Evolutionary conservation across 129 eudicot species (phyloP), one percentile per base, ranked within the genome.

Genomic region (Arctium lappa): DNA sequence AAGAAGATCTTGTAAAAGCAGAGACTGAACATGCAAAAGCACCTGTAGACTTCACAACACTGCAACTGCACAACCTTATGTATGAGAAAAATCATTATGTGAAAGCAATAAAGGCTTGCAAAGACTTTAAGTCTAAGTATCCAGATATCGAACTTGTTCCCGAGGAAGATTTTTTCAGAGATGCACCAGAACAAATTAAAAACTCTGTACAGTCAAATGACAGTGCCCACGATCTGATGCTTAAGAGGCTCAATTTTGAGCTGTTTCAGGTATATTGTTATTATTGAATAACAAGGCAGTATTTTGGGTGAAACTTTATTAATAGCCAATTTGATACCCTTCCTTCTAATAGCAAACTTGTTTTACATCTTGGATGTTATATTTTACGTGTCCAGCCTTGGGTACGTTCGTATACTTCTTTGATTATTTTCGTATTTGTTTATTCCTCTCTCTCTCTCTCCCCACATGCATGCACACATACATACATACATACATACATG

Each of bases 31-130:
- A 90, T 44, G 98, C 99, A 42, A 96, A 96, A 89, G 97, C 95
- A 82, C 97, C 99, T n/a, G 99, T 96, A 37, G 99, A 96, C 88
- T 91, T 88, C 73, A 93, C 99, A 30, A 93, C 97, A 12, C 83
- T 96, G 97, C 99, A 96, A 88, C 98, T 96, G 13, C 99, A 96
- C 82, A 96, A 91, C 77, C 87, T 96, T 88, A 93, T 96, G 98
- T 95, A 95, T 71, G 99, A 95, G 88, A 95, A 93, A 85, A 95
- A 87, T 83, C 99, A 95, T 83, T 93, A 95, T 78, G 85, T 93
- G 37, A 93, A 95, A 91, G 97, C 99, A 38, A 95, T 95, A 70
- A 95, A 95, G 86, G 97, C 97, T 68, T 93, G 99, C 92, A 95
- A 86, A 84, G 99, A 95, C 86, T 95, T 95, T 62, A 95, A 93